Percentiles rank a stretch among this genome's conserved stretches.
Evolutionary conservation across 306 rosid genomes (phyloP).

Genomic region (Vachellia collinsii): DNA sequence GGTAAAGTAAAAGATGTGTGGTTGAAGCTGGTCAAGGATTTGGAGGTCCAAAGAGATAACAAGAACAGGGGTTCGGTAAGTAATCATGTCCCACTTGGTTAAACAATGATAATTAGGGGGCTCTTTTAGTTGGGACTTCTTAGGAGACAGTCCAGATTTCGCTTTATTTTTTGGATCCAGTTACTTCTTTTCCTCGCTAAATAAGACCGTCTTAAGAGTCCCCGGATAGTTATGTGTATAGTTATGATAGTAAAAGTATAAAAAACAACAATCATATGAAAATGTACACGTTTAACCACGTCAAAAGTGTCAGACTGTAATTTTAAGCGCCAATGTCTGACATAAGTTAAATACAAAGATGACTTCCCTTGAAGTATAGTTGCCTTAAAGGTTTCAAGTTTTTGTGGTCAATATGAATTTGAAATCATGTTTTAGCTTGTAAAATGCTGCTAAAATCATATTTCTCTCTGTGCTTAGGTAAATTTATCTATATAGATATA

Average conservation of each 20-base stretch:
- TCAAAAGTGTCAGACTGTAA: not conserved
- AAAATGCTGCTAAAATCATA: not conserved
- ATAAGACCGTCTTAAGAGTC: not conserved
- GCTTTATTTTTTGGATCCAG: not conserved
- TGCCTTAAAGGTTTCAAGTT: conserved; percentile 1
- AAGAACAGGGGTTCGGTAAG: conserved; percentile 89
- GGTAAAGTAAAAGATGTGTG: conserved; percentile 94
- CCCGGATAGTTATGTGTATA: not conserved
- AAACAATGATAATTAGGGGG: conserved; percentile 30
- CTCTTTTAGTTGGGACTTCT: conserved; percentile 10
- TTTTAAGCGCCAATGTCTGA: not conserved
- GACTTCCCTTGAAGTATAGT: conserved; percentile 6
- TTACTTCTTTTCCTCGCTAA: not conserved
- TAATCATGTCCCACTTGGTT: conserved; percentile 32
- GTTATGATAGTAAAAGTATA: not conserved
- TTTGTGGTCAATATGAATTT: conserved; percentile 20
- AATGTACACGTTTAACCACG: not conserved
- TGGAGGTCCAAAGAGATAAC: conserved; percentile 86
- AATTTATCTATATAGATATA: not conserved
- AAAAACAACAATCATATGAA: not conserved
- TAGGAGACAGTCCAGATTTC: not conserved
- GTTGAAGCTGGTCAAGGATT: conserved; percentile 97
- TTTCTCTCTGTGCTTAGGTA: not conserved
- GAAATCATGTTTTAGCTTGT: conserved; percentile 12
- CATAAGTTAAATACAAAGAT: not conserved